Percentiles rank a stretch among this genome's conserved stretches.
Conservation (phyloP, 2,329 filamentous ascomycete species). For the Aspergillus piperis region DNA sequence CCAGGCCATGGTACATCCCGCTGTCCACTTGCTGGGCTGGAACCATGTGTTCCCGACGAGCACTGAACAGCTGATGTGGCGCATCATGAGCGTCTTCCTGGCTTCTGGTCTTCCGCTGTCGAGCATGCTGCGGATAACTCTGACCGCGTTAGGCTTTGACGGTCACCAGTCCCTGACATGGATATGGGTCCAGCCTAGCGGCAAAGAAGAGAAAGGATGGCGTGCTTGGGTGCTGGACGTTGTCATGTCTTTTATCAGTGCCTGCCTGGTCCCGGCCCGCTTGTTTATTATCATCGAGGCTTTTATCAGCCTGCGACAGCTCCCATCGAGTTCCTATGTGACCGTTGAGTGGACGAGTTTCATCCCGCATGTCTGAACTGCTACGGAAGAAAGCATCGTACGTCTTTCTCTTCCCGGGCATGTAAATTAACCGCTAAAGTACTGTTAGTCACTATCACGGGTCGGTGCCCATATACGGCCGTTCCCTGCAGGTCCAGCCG, state of each 20-base stretch:
- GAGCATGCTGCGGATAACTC: background rate
- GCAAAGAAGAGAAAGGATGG: background rate
- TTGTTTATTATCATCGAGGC: slow-evolving; percentile 4
- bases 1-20: slow-evolving; percentile 5
- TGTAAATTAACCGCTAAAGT: too few relatives aligned
- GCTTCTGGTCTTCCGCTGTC: background rate
- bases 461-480: too few relatives aligned
- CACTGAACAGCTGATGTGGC: background rate
- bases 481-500: too few relatives aligned
- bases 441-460: too few relatives aligned
- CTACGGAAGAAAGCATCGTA: too few relatives aligned
- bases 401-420: too few relatives aligned
- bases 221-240: slow-evolving; percentile 1
- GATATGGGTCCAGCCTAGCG: background rate
- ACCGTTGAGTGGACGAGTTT: slow-evolving; percentile 16
- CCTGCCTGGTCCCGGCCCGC: background rate
- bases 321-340: slow-evolving; percentile 18
- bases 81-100: background rate
- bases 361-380: slow-evolving; percentile 4
- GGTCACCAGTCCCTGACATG: background rate
- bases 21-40: slow-evolving; percentile 3
- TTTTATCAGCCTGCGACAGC: slow-evolving; percentile 1
- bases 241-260: background rate
- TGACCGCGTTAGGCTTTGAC: background rate
- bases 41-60: slow-evolving; percentile 7